These are phyloP conservation scores for Trypanosoma congolense DNA, from an alignment of 208 protist genomes.

Conservation along the genomic window DNA sequence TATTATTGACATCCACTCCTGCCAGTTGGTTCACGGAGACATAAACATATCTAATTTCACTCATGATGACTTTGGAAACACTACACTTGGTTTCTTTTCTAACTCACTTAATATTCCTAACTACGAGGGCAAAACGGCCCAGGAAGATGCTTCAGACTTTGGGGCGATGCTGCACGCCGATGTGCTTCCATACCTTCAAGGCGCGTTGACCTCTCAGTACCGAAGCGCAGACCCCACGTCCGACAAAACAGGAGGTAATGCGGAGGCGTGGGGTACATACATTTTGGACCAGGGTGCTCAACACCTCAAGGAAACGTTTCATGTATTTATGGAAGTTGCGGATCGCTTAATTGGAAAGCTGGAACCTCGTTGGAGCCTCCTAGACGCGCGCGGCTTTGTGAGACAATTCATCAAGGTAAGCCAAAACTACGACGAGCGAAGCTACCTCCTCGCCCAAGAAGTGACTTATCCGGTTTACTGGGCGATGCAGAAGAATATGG, in stretches of 20 bases:
- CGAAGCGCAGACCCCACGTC: neutral
- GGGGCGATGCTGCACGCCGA: slow-evolving; percentile 25
- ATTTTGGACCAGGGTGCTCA: neutral
- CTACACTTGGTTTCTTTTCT: slow-evolving; percentile 49
- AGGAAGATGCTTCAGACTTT: slow-evolving; percentile 26
- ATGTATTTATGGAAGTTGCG: slow-evolving; percentile 47
- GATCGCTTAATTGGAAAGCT: slow-evolving; percentile 54
- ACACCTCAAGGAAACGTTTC: slow-evolving; percentile 26
- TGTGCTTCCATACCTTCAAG: slow-evolving; percentile 38
- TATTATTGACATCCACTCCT: slow-evolving; percentile 58
- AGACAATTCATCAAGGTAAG: slow-evolving; percentile 46
- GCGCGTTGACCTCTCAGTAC: no score
- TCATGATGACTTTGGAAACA: slow-evolving; percentile 76
- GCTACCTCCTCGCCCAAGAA: slow-evolving; percentile 42
- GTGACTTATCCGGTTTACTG: slow-evolving; percentile 41
- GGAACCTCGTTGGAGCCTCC: slow-evolving; percentile 46
- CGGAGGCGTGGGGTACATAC: no score
- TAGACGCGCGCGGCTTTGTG: slow-evolving; percentile 54
- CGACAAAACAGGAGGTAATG: no score
- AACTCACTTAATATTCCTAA: slow-evolving; percentile 14
- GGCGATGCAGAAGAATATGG: slow-evolving; percentile 24
- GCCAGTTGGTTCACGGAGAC: slow-evolving; percentile 46
- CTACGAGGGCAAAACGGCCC: slow-evolving; percentile 8
- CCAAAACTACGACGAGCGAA: slow-evolving; percentile 27
- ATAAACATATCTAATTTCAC: slow-evolving; percentile 62